Evolutionary conservation across 257 asterid genomes (phyloP), one percentile per base, ranked within the genome.

Genomic region (Ilex asprella): DNA sequence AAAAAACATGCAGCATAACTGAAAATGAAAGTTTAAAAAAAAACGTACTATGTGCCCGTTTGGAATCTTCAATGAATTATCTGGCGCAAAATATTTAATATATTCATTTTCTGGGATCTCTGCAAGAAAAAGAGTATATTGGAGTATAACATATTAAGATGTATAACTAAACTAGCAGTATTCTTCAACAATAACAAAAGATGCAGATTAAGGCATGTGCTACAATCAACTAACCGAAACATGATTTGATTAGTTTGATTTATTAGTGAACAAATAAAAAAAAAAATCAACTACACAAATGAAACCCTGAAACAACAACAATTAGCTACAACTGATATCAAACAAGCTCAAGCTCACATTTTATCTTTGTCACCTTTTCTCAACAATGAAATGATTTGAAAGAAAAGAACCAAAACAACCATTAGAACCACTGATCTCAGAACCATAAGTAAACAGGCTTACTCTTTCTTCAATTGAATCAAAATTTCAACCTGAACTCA

Each of bases 31-130:
- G 41, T 21, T 30, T n/a, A n/a, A 35, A 51, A 52, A 57, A 55
- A 55, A 64, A 67, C 90, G 39, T 82, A 89, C 99, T 81, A 89
- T 79, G 82, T 78, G 84, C 47, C 88, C 78, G 12, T 84, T 80
- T 6, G 88, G 94, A 75, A 82, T 70, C 88, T 84, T 87, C 87
- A 93, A 74, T 44, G 95, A 76, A 79, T 70, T 79, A 73, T 87
- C 94, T 12, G 99, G 99, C 57, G 81, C 91, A 83, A 89, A 93
- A 74, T 89, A 93, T 70, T 84, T 80, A 73, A 77, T 86, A 71
- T 93, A 93, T 56, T 89, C 95, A 62, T 93, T 93, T 31, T 87
- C 97, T 58, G 99, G 99, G 73, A 92, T 92, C 81, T 89, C 97
- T 92, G 91, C 84, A 59, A 72, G 64, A 62, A 69, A 58, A 16